A percentile compares a stretch with the other conserved stretches of the same genome.
phyloP scores from a whole-genome alignment of 2,329 filamentous ascomycete species.

The Podosphaera xanthii region DNA sequence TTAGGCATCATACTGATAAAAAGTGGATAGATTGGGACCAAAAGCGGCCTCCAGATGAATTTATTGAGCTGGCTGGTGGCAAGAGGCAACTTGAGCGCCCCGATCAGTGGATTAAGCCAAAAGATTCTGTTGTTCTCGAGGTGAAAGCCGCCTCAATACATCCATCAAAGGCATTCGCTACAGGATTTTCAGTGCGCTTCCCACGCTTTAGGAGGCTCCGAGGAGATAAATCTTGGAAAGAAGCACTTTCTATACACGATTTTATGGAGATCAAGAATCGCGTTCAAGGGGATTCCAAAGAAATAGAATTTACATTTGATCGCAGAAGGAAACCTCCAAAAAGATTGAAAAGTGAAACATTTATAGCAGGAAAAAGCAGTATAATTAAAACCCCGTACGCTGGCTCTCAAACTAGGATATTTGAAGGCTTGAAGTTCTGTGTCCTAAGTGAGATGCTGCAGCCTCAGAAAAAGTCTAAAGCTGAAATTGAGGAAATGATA shows the following conservation, averaged over 20 bases:
- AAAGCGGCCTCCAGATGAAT: slow-evolving; percentile 51
- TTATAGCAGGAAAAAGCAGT: slow-evolving; percentile 47
- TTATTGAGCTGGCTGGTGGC: slow-evolving; percentile 62
- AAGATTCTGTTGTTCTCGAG: slow-evolving; percentile 66
- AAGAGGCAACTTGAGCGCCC: slow-evolving; percentile 52
- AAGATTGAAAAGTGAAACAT: slow-evolving; percentile 42
- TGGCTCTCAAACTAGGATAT: slow-evolving; percentile 38
- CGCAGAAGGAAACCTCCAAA: slow-evolving; percentile 35
- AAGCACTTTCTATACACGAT: slow-evolving; percentile 53
- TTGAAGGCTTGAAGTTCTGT: slow-evolving; percentile 58
- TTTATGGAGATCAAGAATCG: slow-evolving; percentile 49
- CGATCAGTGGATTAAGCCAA: slow-evolving; percentile 81
- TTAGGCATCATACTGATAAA: slow-evolving; percentile 65
- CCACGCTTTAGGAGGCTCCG: slow-evolving; percentile 69
- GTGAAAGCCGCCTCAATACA: slow-evolving; percentile 71
- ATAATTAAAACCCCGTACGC: slow-evolving; percentile 27
- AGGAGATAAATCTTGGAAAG: slow-evolving; percentile 65
- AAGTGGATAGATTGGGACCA: slow-evolving; percentile 80
- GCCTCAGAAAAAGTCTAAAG: slow-evolving; percentile 52
- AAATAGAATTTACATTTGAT: slow-evolving; percentile 59
- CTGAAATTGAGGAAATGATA: slow-evolving; percentile 56
- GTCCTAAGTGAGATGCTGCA: slow-evolving; percentile 54
- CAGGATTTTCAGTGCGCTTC: slow-evolving; percentile 61
- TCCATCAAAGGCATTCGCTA: slow-evolving; percentile 54
- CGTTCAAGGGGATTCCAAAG: slow-evolving; percentile 45